Conservation (phyloP, 257 asterid species). For the Gentiana macrophylla region DNA sequence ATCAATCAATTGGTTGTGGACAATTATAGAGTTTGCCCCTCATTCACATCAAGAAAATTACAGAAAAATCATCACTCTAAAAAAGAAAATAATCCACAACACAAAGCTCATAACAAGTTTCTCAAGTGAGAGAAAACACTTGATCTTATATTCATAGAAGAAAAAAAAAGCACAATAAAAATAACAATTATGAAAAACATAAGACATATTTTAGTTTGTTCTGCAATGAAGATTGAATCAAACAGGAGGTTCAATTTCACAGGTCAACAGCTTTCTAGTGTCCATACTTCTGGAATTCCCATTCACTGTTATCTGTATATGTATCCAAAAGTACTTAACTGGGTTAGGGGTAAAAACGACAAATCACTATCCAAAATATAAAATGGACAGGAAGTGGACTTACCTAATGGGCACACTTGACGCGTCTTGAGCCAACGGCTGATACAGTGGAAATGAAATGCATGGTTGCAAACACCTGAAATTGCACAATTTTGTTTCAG, state of each 20-base stretch:
- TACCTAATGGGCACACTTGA: conserved; percentile 96
- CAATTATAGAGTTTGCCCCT: too few species aligned
- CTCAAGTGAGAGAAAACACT: too few species aligned
- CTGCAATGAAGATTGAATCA: background rate
- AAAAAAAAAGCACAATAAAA: too few species aligned
- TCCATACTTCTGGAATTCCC: conserved; percentile 99
- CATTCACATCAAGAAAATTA: too few species aligned
- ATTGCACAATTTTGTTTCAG: too few species aligned
- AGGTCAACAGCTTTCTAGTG: conserved; percentile 35
- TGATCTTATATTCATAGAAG: too few species aligned
- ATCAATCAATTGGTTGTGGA: too few species aligned
- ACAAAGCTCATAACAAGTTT: too few species aligned
- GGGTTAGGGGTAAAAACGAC: background rate
- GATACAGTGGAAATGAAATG: conserved; percentile 97
- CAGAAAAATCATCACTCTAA: too few species aligned
- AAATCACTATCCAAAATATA: background rate
- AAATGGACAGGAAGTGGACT: conserved; percentile 4
- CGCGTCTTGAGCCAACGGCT: conserved; percentile 99
- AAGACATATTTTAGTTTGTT: background rate
- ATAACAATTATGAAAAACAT: too few species aligned
- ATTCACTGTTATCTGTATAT: conserved; percentile 82
- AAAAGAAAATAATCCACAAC: too few species aligned
- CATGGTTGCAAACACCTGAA: conserved; percentile 93
- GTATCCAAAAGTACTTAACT: background rate
- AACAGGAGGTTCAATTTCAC: background rate